phyloP scores from a whole-genome alignment of 163 green algal species.

The Chloromonas sp. region DNA sequence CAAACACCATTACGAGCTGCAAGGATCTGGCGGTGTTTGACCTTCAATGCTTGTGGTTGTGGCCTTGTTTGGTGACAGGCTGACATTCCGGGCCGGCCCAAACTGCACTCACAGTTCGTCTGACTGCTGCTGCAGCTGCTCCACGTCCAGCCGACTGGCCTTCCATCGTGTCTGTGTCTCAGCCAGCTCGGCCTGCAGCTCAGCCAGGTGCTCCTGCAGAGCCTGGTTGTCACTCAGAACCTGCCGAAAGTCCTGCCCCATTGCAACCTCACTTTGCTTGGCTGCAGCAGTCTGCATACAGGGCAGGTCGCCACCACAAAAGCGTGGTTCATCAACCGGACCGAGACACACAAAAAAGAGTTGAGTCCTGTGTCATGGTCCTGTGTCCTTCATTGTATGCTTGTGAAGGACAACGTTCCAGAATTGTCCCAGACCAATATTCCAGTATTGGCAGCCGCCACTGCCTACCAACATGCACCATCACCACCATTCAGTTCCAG shows the following conservation, averaged over 20 bases:
- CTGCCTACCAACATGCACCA: no score
- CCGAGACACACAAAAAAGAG: no score
- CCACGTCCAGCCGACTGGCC: not conserved
- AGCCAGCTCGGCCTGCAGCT: not conserved
- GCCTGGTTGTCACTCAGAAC: conserved; percentile 9
- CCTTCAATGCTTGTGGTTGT: no score
- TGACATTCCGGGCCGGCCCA: no score
- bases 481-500: no score
- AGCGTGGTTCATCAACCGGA: not conserved
- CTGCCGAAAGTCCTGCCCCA: not conserved
- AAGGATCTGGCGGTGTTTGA: no score
- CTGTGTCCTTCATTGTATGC: not conserved
- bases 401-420: not conserved
- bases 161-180: not conserved
- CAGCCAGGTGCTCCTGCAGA: not conserved
- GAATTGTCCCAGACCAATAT: not conserved
- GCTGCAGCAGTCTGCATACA: not conserved
- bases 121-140: not conserved
- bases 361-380: not conserved
- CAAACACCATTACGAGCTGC: no score
- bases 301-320: not conserved
- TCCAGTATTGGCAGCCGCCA: no score
- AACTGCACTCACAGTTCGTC: not conserved
- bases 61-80: no score
- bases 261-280: not conserved